phyloP scores from a whole-genome alignment of 2,329 filamentous ascomycete genomes.

The Escovopsis weberi region DNA sequence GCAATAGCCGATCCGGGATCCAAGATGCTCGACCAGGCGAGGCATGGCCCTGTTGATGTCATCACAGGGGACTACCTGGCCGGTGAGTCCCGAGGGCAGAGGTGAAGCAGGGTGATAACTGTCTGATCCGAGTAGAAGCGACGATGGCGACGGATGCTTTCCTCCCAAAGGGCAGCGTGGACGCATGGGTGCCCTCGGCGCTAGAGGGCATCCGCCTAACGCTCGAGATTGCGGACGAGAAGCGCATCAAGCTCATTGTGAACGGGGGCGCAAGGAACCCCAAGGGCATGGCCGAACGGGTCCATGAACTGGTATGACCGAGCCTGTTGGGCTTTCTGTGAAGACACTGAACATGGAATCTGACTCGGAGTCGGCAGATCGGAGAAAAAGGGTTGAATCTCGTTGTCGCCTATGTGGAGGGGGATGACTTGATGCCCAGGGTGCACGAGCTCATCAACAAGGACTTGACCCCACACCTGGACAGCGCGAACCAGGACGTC shows the following conservation, averaged over 20 bases:
- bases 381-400: constrained; percentile 14
- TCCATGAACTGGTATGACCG: constrained; percentile 8
- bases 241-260: constrained; percentile 38
- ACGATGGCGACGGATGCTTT: constrained; percentile 13
- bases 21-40: constrained; percentile 17
- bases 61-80: constrained; percentile 40
- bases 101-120: not conserved
- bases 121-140: constrained; percentile 5
- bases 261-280: constrained; percentile 44
- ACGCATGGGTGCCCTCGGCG: constrained; percentile 11
- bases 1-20: constrained; percentile 9
- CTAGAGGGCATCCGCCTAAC: constrained; percentile 12
- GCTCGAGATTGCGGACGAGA: constrained; percentile 22
- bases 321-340: not conserved
- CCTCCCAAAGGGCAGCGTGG: not conserved
- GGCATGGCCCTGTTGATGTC: constrained; percentile 25
- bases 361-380: constrained; percentile 6
- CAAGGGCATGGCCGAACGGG: constrained; percentile 28
- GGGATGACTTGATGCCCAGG: constrained; percentile 20
- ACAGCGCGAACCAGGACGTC: constrained; percentile 8
- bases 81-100: constrained; percentile 13
- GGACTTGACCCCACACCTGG: constrained; percentile 8
- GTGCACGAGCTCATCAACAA: constrained; percentile 4
- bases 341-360: not conserved
- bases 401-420: constrained; percentile 23